These are phyloP conservation scores for Phytophthora cactorum DNA, from an alignment of 352 stramenopile genomes.

Conservation along the genomic window DNA sequence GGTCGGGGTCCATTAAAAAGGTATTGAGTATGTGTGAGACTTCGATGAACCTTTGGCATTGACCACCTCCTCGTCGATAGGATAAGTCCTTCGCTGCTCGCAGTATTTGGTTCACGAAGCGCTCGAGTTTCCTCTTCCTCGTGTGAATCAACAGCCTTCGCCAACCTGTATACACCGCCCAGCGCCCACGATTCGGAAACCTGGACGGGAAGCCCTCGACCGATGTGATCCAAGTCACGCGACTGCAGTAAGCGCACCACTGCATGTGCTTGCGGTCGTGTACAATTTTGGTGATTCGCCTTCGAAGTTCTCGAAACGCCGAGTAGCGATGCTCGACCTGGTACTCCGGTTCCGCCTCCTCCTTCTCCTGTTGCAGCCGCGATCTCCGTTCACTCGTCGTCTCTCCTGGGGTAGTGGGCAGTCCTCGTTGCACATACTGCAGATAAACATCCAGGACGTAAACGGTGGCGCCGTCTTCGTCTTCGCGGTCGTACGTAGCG, in stretches of 20 bases:
- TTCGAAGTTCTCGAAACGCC: slow-evolving; percentile 54
- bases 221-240: slow-evolving; percentile 47
- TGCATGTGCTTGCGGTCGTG: slow-evolving; percentile 45
- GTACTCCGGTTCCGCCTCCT: slow-evolving; percentile 42
- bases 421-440: slow-evolving; percentile 51
- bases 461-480: slow-evolving; percentile 47
- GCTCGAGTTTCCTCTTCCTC: slow-evolving; percentile 38
- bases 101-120: slow-evolving; percentile 57
- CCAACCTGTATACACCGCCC: slow-evolving; percentile 29
- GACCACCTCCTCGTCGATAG: slow-evolving; percentile 42
- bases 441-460: slow-evolving; percentile 67
- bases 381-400: slow-evolving; percentile 27
- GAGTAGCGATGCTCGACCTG: slow-evolving; percentile 69
- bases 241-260: slow-evolving; percentile 61
- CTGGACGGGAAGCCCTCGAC: slow-evolving; percentile 52
- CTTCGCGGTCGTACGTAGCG: slow-evolving; percentile 40
- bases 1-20: slow-evolving; percentile 58
- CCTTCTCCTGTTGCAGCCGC: slow-evolving; percentile 30
- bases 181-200: slow-evolving; percentile 27
- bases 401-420: slow-evolving; percentile 40
- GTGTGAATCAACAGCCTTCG: slow-evolving; percentile 30
- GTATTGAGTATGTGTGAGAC: slow-evolving; percentile 61
- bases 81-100: slow-evolving; percentile 49
- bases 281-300: slow-evolving; percentile 36
- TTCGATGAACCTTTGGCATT: slow-evolving; percentile 58